Base-by-base conservation (phyloP, 495 filamentous ascomycete species). In the Podospora appendiculata region DNA sequence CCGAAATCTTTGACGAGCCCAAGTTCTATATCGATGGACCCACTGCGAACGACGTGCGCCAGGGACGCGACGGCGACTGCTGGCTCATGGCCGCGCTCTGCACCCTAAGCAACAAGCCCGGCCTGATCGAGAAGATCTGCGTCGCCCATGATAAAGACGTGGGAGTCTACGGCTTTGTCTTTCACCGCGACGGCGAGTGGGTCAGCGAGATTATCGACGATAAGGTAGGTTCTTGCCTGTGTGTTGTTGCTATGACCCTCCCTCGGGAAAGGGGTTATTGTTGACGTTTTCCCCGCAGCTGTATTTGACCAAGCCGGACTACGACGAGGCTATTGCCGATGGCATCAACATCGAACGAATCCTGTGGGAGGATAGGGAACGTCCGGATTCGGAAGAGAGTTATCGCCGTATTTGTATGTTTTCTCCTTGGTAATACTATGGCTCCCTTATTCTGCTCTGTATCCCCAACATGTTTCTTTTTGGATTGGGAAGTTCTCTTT, bases 151-250 rank as follows among this genome's bases (percentile, higher is more conserved):
- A 96, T 62, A 83, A 92, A 62, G 72, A 78, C 43, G 82, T 95
- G 32, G 92, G 92, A 6, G 90, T 95, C 14, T 96, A 97, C 60
- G 91, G 92, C 0, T 96, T 96, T 62, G 90, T 96, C 9, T 96
- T 97, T 65, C 80, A 89, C 69, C 81, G 92, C 59, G 92, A 96
- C 59, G 90, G 90, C 34, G 90, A 93, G 62, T 97, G 92, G 91
- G 83, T 87, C 51, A 89, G 87, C 38, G 88, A 85, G 52, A 88
- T 96, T 48, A 86, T 96, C 34, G 92, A 97, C 61, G 78, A 80
- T 58, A 76, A 79, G 36, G 36, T 38, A 8, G 13, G 36, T 10
- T 13, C 36, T 11, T 13, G 13, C 36, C 6, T 36, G 6, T 38
- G 13, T 38, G 13, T 38, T 10, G 25, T 5, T 25, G 25, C 5